These are phyloP conservation scores for Microcyclospora tardicrescens DNA, from an alignment of 2,329 filamentous ascomycete species.

Conservation along the genomic window DNA sequence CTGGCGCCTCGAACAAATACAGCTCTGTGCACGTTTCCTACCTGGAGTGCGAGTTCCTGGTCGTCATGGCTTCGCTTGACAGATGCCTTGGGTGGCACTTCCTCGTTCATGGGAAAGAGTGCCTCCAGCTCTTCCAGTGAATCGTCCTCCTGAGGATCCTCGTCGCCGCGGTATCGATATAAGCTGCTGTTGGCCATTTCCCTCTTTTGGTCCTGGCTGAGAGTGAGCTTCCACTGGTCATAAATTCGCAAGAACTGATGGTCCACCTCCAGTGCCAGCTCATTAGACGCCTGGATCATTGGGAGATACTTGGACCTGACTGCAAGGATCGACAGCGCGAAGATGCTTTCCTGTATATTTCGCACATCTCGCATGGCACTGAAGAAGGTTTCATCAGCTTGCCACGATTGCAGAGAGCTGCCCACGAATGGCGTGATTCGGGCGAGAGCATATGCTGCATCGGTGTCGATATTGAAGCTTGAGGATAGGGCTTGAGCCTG, in stretches of 20 bases:
- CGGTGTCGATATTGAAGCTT: neutral
- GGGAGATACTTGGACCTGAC: conserved; percentile 7
- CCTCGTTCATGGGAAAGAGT: conserved; percentile 69
- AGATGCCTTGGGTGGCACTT: conserved; percentile 17
- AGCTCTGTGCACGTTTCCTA: neutral
- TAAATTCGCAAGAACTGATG: conserved; percentile 62
- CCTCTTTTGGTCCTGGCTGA: conserved; percentile 63
- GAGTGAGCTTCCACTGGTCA: conserved; percentile 63
- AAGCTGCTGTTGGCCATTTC: conserved; percentile 61
- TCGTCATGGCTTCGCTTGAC: neutral
- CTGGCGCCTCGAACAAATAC: neutral
- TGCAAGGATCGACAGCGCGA: conserved; percentile 12
- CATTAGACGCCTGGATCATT: conserved; percentile 4
- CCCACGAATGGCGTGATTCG: conserved; percentile 13
- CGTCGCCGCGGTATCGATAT: conserved; percentile 70
- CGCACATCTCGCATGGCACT: conserved; percentile 4
- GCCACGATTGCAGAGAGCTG: conserved; percentile 9
- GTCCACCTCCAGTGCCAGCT: conserved; percentile 40
- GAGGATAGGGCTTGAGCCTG: neutral
- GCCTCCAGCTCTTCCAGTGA: conserved; percentile 63
- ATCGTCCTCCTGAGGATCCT: conserved; percentile 62
- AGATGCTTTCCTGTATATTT: conserved; percentile 12
- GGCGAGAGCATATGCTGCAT: neutral
- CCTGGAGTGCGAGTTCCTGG: neutral
- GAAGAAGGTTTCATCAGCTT: conserved; percentile 12